Conservation (phyloP, 495 filamentous ascomycete species). For the Penicillium cinerascens region DNA sequence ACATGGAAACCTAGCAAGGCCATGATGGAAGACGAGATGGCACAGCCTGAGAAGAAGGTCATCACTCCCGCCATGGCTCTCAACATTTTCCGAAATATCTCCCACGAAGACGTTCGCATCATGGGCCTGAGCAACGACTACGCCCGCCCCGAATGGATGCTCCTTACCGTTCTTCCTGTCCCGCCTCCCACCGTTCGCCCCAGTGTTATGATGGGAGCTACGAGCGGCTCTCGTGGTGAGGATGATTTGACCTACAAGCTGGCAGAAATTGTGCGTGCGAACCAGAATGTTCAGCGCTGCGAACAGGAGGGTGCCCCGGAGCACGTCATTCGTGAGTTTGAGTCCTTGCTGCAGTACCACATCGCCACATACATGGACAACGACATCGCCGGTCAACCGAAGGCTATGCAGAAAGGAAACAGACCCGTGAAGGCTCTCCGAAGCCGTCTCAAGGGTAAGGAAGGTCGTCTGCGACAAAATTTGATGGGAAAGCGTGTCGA, state of each 20-base stretch:
- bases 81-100: slow-evolving; percentile 79
- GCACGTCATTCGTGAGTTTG: slow-evolving; percentile 86
- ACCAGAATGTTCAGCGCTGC: slow-evolving; percentile 85
- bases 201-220: slow-evolving; percentile 87
- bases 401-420: slow-evolving; percentile 94
- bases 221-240: slow-evolving; percentile 84
- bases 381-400: slow-evolving; percentile 92
- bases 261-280: slow-evolving; percentile 96
- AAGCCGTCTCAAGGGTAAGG: slow-evolving; percentile 95
- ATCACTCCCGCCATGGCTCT: slow-evolving; percentile 83
- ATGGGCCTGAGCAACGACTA: slow-evolving; percentile 92
- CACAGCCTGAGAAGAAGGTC: slow-evolving; percentile 73
- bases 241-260: slow-evolving; percentile 99
- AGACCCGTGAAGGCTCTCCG: slow-evolving; percentile 94
- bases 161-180: slow-evolving; percentile 90
- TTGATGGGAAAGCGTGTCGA: slow-evolving; percentile 99
- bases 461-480: slow-evolving; percentile 94
- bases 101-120: slow-evolving; percentile 71
- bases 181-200: slow-evolving; percentile 93
- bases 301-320: slow-evolving; percentile 84
- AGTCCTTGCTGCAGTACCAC: slow-evolving; percentile 91
- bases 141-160: slow-evolving; percentile 97
- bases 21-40: slow-evolving; percentile 60
- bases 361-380: slow-evolving; percentile 99
- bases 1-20: slow-evolving; percentile 74